phyloP scores from a whole-genome alignment of 1,284 basidiomycete species.

The Fomes fomentarius region DNA sequence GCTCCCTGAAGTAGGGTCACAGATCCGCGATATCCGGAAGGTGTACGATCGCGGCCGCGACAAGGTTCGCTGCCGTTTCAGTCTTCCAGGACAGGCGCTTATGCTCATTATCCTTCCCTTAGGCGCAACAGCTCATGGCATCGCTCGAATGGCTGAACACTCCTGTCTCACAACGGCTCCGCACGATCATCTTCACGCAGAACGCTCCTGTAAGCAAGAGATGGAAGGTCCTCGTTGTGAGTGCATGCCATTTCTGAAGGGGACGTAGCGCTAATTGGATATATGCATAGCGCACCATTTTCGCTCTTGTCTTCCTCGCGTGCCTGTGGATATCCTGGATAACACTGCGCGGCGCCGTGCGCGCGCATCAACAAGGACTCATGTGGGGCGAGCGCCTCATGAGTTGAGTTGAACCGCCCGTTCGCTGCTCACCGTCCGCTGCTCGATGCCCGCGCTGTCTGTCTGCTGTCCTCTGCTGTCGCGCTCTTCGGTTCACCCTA shows the following conservation, averaged over 20 bases:
- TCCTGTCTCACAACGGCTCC: slow-evolving; percentile 71
- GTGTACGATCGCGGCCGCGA: slow-evolving; percentile 71
- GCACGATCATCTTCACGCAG: slow-evolving; percentile 69
- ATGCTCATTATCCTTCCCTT: neutral
- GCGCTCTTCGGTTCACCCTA: too few relatives aligned
- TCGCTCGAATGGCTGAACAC: slow-evolving; percentile 76
- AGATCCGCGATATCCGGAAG: slow-evolving; percentile 58
- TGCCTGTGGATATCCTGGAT: slow-evolving; percentile 65
- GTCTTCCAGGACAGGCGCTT: neutral
- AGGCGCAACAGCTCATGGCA: slow-evolving; percentile 63
- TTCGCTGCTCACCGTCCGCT: too few relatives aligned
- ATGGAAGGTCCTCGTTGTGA: slow-evolving; percentile 59
- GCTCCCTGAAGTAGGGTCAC: slow-evolving; percentile 60
- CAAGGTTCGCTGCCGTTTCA: slow-evolving; percentile 48
- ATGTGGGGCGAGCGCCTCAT: slow-evolving; percentile 79
- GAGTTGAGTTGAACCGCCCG: slow-evolving; percentile 42
- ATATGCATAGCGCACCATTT: slow-evolving; percentile 47
- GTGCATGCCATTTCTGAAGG: slow-evolving; percentile 5
- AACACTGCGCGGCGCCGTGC: slow-evolving; percentile 62
- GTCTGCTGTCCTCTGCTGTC: neutral
- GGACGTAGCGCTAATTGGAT: neutral
- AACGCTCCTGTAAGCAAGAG: slow-evolving; percentile 67
- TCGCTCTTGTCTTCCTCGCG: slow-evolving; percentile 55
- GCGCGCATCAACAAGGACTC: slow-evolving; percentile 70
- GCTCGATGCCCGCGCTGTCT: neutral